Evolutionary conservation across 768 basidiomycete genomes (phyloP), one percentile per base, ranked within the genome.

Genomic region (Tulasnella calospora): DNA sequence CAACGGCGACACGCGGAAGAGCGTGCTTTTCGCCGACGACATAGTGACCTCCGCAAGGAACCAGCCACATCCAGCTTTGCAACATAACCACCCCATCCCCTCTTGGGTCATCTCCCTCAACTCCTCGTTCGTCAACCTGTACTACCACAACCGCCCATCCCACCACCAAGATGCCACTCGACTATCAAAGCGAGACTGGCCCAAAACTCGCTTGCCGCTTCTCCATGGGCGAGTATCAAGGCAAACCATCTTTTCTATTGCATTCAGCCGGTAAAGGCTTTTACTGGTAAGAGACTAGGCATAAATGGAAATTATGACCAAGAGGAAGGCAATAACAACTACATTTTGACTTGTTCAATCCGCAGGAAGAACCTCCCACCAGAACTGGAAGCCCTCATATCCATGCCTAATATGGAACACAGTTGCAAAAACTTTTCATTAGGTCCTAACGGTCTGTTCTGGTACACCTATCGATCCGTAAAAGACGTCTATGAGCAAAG

Each of bases 111-210:
- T 67, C 61, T 33, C 61, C 55, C 33, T 67, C 21, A 33, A 3
- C 61, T 27, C n/a, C 17, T 67, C 27, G 17, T 51, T 67, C 61
- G 30, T 67, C 61, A 15, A 67, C 27, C 61, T 67, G 9, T 33
- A 33, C n/a, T 3, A 67, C 27, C 13, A 30, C 61, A 33, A 67
- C 61, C 61, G 61, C 61, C 61, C 61, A 67, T 27, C 61, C 21
- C 5, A 23, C 61, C 61, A 72, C 71, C 38, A 61, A 15, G 30
- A 76, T 76, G 75, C 47, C 57, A 27, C 75, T 76, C 47, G 75
- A 76, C 75, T 76, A 76, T 38, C 75, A 76, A 30, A 76, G 51
- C 55, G 75, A 76, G n/a, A 76, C 75, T 21, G 75, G 75, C 40
- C 75, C 75, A 55, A 46, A 61, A 33, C 55, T 76, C 46, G 55